Base-by-base conservation (phyloP, 768 basidiomycete species). In the Lactarius quietus region DNA sequence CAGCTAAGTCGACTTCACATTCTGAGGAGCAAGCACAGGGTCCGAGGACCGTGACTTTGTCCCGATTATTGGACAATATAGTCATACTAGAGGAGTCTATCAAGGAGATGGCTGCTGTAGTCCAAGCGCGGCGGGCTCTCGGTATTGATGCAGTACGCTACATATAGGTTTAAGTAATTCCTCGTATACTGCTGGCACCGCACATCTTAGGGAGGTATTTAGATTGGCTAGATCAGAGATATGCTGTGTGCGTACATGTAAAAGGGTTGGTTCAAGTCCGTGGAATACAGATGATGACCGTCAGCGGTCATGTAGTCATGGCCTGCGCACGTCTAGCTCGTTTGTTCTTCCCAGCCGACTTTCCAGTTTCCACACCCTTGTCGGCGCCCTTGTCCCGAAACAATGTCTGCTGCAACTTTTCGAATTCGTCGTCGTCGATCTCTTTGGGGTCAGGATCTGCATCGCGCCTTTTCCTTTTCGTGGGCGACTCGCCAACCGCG, bases 51-150 rank as follows among this genome's bases (percentile, higher is more conserved):
- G 82, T 95, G 31, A 93, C 90, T 9, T 79, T 98, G 59, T 94
- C 92, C 53, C 87, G 84, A 68, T 74, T 98, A 62, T 78, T 98
- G 74, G 96, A 98, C 74, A 98, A 98, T 72, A 89, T 95, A 35
- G 94, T 98, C 35, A 87, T 98, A 45, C 74, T 98, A 67, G 96
- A 98, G 76, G 96, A 98, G 76, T 90, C 88, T 66, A 89, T 98
- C 72, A 98, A 98, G 77, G 96, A 98, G 75, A 78, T 95, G 38
- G 86, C 86, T 17, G 91, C 92, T 17, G 88, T 94, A 68, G 84
- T 95, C 59, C 88, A 92, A 76, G 92, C 91, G 18, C 80, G 93
- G 64, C 80, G 91, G 66, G 88, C 86, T 76, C 76, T 95, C 60
- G 94, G 94, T 10, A 90, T 95, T 67, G 93, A 95, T 76, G 81